phyloP scores from a whole-genome alignment of 805 yeast genomes.

The Barnettozyma botsteinii region DNA sequence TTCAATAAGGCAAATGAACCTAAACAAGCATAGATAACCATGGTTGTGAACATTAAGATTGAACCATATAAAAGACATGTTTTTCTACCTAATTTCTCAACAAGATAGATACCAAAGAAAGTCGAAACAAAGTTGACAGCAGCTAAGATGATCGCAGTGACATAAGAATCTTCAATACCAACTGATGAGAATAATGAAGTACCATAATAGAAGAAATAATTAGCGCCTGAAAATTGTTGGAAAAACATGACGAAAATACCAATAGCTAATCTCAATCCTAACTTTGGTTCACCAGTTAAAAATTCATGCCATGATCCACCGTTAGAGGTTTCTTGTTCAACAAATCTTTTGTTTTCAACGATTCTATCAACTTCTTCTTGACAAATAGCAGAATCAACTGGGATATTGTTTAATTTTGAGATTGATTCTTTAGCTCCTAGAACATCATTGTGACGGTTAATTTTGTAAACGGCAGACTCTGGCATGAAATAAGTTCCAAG shows the following conservation, averaged over 20 bases:
- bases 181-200: slow-evolving; percentile 56
- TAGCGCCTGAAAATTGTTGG: slow-evolving; percentile 60
- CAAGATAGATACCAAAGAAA: slow-evolving; percentile 43
- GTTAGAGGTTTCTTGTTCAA: slow-evolving; percentile 38
- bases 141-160: slow-evolving; percentile 56
- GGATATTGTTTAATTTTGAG: slow-evolving; percentile 46
- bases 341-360: slow-evolving; percentile 29
- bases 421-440: slow-evolving; percentile 52
- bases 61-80: slow-evolving; percentile 45
- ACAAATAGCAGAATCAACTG: slow-evolving; percentile 40
- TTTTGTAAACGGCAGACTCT: slow-evolving; percentile 61
- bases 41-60: slow-evolving; percentile 47
- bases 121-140: slow-evolving; percentile 52
- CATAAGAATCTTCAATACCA: slow-evolving; percentile 50
- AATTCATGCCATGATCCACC: slow-evolving; percentile 52
- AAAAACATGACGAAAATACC: slow-evolving; percentile 57
- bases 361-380: slow-evolving; percentile 44
- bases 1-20: slow-evolving; percentile 51
- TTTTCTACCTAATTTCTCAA: slow-evolving; percentile 53
- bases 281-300: slow-evolving; percentile 55
- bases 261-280: slow-evolving; percentile 42
- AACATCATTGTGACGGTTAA: slow-evolving; percentile 30
- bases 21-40: slow-evolving; percentile 54
- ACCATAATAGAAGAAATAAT: slow-evolving; percentile 63
- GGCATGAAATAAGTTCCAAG: slow-evolving; percentile 57